Conservation (phyloP, 139 green algal genomes). For the Desmodesmus armatus region DNA sequence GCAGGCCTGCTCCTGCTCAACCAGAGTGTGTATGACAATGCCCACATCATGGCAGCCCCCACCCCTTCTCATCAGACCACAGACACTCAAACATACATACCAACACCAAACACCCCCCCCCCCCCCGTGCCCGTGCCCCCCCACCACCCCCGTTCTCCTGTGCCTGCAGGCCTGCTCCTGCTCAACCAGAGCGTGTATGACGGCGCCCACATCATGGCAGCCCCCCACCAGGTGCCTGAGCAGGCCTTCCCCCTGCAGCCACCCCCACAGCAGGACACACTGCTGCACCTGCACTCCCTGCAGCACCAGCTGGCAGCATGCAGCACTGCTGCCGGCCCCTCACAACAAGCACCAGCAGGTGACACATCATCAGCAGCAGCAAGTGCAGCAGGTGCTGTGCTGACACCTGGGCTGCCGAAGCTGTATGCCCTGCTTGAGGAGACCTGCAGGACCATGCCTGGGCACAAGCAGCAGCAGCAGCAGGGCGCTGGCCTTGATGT, state of each 20-base stretch:
- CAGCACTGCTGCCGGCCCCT: background rate
- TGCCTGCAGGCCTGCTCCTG: slow-evolving; percentile 46
- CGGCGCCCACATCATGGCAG: slow-evolving; percentile 32
- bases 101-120: no score
- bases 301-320: slow-evolving; percentile 13
- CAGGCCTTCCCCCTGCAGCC: slow-evolving; percentile 21
- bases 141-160: no score
- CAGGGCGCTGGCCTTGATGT: background rate
- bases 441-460: background rate
- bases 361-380: slow-evolving; percentile 26
- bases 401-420: slow-evolving; percentile 24
- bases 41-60: slow-evolving; percentile 35
- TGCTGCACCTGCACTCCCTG: background rate
- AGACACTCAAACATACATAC: no score
- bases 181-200: slow-evolving; percentile 42
- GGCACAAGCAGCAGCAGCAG: background rate
- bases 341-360: background rate
- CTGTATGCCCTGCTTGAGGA: slow-evolving; percentile 34
- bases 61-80: no score
- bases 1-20: slow-evolving; percentile 48
- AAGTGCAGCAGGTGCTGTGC: background rate
- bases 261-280: background rate
- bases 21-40: slow-evolving; percentile 32
- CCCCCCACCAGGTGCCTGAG: slow-evolving; percentile 37
- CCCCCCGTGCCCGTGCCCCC: no score